phyloP scores from a whole-genome alignment of 1,284 basidiomycete genomes.

The Ustilago shanxiensis region DNA sequence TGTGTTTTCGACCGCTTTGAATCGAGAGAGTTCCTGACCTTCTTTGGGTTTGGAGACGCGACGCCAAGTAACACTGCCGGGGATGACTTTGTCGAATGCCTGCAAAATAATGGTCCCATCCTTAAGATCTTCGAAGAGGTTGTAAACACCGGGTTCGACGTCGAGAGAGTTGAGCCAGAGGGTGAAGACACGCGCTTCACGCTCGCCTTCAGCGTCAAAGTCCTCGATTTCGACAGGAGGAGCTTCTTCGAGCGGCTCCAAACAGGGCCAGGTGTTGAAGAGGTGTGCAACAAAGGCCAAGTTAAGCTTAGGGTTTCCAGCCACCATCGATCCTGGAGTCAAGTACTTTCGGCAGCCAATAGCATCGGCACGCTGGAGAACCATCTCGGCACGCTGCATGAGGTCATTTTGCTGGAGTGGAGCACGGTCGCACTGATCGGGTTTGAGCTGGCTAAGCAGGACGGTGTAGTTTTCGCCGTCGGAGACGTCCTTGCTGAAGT shows the following conservation, averaged over 20 bases:
- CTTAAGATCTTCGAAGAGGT: constrained; percentile 94
- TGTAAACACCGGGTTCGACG: constrained; percentile 95
- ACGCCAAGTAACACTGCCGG: constrained; percentile 92
- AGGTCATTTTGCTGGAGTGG: constrained; percentile 89
- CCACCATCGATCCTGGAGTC: constrained; percentile 87
- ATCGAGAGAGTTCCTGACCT: constrained; percentile 84
- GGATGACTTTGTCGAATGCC: constrained; percentile 94
- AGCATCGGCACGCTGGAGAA: constrained; percentile 90
- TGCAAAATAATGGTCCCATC: constrained; percentile 90
- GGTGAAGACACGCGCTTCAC: constrained; percentile 96
- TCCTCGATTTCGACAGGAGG: constrained; percentile 85
- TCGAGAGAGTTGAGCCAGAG: constrained; percentile 97
- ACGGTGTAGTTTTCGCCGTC: constrained; percentile 98
- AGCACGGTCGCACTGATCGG: constrained; percentile 86
- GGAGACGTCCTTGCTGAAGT: constrained; percentile 93
- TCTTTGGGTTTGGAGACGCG: constrained; percentile 92
- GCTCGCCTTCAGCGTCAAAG: constrained; percentile 98
- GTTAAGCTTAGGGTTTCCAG: constrained; percentile 97
- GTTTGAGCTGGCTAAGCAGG: constrained; percentile 91
- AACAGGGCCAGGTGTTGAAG: constrained; percentile 91
- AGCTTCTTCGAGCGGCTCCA: constrained; percentile 83
- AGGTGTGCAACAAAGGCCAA: constrained; percentile 98
- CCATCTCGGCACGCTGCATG: constrained; percentile 86
- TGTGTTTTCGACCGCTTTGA: constrained; percentile 98
- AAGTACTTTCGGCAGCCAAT: constrained; percentile 97